phyloP scores from a whole-genome alignment of 1,139 yeast genomes.

The Sugiyamaella xylanicola region DNA sequence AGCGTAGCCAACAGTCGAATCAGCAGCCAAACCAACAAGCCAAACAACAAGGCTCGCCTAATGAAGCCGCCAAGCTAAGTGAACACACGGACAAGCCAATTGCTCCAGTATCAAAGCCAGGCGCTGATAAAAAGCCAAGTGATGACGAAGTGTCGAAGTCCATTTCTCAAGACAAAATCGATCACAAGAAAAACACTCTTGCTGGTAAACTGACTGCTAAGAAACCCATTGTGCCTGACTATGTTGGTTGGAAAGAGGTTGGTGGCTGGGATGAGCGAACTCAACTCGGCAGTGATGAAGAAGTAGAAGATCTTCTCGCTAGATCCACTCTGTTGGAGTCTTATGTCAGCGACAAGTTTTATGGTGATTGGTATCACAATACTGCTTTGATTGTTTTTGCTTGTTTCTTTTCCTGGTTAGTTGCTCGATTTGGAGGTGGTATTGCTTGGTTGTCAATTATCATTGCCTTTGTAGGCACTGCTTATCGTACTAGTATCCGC shows the following conservation, averaged over 20 bases:
- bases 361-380: conserved; percentile 96
- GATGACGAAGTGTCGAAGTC: conserved; percentile 9
- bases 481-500: conserved; percentile 82
- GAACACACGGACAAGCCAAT: background rate
- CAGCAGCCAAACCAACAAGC: background rate
- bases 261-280: conserved; percentile 81
- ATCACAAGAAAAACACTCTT: conserved; percentile 19
- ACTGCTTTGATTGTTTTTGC: conserved; percentile 67
- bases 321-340: conserved; percentile 70
- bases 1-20: background rate
- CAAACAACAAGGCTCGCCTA: background rate
- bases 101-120: background rate
- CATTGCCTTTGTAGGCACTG: conserved; percentile 58
- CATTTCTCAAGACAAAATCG: conserved; percentile 18
- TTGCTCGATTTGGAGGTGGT: conserved; percentile 77
- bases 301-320: conserved; percentile 69
- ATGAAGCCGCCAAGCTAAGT: background rate
- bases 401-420: conserved; percentile 70
- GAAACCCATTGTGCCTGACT: conserved; percentile 31
- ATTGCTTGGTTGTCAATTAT: conserved; percentile 80
- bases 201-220: conserved; percentile 17
- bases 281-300: conserved; percentile 54
- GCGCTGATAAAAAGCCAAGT: background rate
- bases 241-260: conserved; percentile 89
- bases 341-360: conserved; percentile 67